Conservation (phyloP, 1,284 basidiomycete species). For the Ceratobasidium sp. region DNA sequence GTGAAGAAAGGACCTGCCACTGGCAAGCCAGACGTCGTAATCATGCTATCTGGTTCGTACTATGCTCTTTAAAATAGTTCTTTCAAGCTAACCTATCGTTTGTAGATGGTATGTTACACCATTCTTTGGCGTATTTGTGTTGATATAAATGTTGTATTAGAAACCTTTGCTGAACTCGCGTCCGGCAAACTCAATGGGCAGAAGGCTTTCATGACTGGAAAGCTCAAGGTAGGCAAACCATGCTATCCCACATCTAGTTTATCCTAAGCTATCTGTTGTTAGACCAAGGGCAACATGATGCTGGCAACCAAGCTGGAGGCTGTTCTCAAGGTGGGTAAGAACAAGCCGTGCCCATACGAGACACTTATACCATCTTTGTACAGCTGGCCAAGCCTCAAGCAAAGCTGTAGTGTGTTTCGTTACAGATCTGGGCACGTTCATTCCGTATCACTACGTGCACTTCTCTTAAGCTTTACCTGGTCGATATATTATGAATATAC, state of each 20-base stretch:
- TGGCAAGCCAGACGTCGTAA: conserved; percentile 75
- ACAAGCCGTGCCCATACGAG: not conserved
- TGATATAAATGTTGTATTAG: conserved; percentile 47
- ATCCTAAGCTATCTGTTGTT: conserved; percentile 2
- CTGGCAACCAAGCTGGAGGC: conserved; percentile 87
- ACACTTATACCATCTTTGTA: not conserved
- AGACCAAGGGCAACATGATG: conserved; percentile 88
- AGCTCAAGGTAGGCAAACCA: conserved; percentile 63
- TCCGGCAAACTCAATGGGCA: conserved; percentile 85
- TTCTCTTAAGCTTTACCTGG: not conserved
- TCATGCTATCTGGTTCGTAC: conserved; percentile 66
- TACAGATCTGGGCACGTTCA: not conserved
- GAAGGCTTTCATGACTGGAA: conserved; percentile 94
- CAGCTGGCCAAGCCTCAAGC: conserved; percentile 46
- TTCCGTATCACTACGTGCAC: not conserved
- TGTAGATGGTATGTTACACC: conserved; percentile 24
- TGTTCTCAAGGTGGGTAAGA: conserved; percentile 75
- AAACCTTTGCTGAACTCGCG: conserved; percentile 72
- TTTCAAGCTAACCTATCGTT: not conserved
- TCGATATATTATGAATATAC: not conserved
- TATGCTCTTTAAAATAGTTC: conserved; percentile 36
- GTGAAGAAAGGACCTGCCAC: conserved; percentile 83
- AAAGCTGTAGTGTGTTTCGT: conserved; percentile 48
- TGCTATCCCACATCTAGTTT: not conserved
- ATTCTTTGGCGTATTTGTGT: not conserved